phyloP scores from a whole-genome alignment of 768 basidiomycete genomes.

The Pleurotus tuber-regium region DNA sequence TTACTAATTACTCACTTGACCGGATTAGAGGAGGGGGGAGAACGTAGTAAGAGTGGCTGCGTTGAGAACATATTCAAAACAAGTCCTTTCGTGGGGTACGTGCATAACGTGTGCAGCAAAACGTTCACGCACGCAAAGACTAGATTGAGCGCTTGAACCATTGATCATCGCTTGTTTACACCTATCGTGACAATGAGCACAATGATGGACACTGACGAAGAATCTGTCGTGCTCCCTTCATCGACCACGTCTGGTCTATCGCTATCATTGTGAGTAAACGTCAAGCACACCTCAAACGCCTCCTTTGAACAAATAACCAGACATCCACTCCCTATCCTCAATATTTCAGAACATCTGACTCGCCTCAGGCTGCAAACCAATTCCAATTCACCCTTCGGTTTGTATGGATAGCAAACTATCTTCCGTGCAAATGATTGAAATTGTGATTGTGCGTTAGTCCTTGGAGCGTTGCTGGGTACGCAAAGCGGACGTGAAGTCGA shows the following conservation, averaged over 20 bases:
- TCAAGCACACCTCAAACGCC: too few relatives aligned
- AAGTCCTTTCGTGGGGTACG: too few relatives aligned
- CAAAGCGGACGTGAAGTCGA: constrained; percentile 94
- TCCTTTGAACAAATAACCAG: constrained; percentile 45
- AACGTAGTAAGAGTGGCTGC: too few relatives aligned
- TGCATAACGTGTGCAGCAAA: too few relatives aligned
- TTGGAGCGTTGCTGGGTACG: constrained; percentile 92
- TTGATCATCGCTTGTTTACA: not conserved
- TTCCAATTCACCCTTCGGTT: constrained; percentile 63
- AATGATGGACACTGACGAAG: constrained; percentile 74
- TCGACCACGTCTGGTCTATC: constrained; percentile 72
- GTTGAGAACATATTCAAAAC: too few relatives aligned
- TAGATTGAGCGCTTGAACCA: not conserved
- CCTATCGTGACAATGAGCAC: constrained; percentile 39
- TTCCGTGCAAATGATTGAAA: not conserved
- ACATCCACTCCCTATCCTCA: constrained; percentile 94
- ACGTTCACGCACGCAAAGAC: too few relatives aligned
- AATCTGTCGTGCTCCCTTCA: constrained; percentile 70
- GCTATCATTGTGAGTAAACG: constrained; percentile 60
- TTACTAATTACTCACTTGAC: too few relatives aligned
- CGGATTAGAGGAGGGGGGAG: too few relatives aligned
- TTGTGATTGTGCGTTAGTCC: constrained; percentile 46
- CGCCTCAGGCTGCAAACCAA: constrained; percentile 75
- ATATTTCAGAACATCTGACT: constrained; percentile 94
- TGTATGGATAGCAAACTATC: constrained; percentile 15